These are phyloP conservation scores for Citeromyces matritensis DNA, from an alignment of 805 yeast genomes.

Conservation along the genomic window DNA sequence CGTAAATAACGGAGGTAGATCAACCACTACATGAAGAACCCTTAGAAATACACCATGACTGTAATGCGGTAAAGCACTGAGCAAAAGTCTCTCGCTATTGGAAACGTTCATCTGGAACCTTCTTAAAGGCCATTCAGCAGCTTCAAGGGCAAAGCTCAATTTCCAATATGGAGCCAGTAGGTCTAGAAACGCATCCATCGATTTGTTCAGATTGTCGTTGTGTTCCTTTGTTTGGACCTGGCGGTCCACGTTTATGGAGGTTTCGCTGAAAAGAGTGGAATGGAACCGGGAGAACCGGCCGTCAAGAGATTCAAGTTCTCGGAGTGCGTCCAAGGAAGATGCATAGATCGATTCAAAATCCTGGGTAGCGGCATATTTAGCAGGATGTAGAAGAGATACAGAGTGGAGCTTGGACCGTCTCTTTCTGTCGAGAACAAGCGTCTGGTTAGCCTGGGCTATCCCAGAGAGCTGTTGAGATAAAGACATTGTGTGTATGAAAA, in stretches of 20 bases:
- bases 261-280: constrained; percentile 65
- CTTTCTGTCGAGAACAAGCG: constrained; percentile 77
- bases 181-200: constrained; percentile 60
- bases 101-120: constrained; percentile 75
- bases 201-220: constrained; percentile 55
- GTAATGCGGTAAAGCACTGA: constrained; percentile 73
- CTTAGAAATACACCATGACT: constrained; percentile 60
- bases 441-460: constrained; percentile 46
- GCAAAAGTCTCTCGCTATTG: constrained; percentile 56
- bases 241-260: constrained; percentile 70
- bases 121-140: constrained; percentile 91
- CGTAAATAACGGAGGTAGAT: constrained; percentile 65
- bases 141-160: constrained; percentile 60
- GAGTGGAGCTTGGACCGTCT: constrained; percentile 77
- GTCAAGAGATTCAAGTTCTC: constrained; percentile 58
- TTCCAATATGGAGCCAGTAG: constrained; percentile 67
- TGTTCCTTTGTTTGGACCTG: constrained; percentile 70
- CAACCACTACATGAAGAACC: constrained; percentile 54
- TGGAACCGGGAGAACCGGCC: constrained; percentile 59
- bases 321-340: constrained; percentile 61
- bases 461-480: constrained; percentile 73
- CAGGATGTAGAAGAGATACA: constrained; percentile 73
- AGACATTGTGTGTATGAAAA: constrained; percentile 15
- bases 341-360: constrained; percentile 75
- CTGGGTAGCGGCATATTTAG: constrained; percentile 85